A percentile compares a stretch with the other conserved stretches of the same genome.
Conservation (phyloP, 345 rosid species). For the Psidium guajava region DNA sequence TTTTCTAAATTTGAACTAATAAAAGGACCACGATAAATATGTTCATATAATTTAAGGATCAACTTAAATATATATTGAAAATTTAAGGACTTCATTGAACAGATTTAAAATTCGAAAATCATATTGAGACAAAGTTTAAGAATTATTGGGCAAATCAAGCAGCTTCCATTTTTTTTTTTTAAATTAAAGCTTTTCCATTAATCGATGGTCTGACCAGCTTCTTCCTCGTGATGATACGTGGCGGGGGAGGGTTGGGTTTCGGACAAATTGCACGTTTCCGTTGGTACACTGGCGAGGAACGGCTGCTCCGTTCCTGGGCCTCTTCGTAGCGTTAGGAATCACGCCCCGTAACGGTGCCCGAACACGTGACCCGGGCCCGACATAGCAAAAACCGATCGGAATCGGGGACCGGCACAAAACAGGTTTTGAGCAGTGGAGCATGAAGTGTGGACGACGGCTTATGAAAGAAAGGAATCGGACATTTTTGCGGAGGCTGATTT, state of each 20-base stretch:
- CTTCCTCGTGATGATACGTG: not conserved
- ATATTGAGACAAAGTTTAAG: too few species aligned
- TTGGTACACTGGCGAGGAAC: not conserved
- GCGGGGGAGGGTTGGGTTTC: not conserved
- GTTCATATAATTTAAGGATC: too few species aligned
- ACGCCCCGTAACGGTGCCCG: not conserved
- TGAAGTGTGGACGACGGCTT: not conserved
- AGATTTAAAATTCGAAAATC: too few species aligned
- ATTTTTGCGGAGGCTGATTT: not conserved
- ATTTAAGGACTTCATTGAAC: too few species aligned
- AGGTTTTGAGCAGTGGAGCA: not conserved
- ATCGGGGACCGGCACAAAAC: not conserved
- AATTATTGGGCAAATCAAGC: too few species aligned
- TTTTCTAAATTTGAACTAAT: too few species aligned
- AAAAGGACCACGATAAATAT: too few species aligned
- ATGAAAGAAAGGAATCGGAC: not conserved
- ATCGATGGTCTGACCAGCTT: not conserved
- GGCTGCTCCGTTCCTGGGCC: not conserved
- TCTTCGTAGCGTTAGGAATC: not conserved
- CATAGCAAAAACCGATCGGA: too few species aligned
- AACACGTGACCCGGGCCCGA: rapidly evolving
- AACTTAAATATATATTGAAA: too few species aligned
- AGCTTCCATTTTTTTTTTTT: too few species aligned
- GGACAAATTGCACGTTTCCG: not conserved
- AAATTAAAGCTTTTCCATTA: too few species aligned